Base-by-base conservation (phyloP, 2,329 filamentous ascomycete species). In the Coleophoma crateriformis region DNA sequence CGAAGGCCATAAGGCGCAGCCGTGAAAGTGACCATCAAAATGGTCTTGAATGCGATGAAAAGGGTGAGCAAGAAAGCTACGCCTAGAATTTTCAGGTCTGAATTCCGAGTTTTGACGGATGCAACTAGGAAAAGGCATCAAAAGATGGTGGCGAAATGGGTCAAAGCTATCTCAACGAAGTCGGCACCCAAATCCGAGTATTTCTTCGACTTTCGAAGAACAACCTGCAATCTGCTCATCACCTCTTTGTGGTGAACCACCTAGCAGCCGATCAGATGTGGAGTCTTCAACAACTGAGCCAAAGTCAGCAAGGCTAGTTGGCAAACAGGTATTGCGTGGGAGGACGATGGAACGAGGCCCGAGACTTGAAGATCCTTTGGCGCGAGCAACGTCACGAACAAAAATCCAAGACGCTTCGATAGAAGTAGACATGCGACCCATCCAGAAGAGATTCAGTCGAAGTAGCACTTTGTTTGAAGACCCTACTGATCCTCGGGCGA, bases 401-500 rank as follows among this genome's bases (percentile, higher is more conserved):
- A 45, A 54, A 40, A 51, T 45, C 43, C 45, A 52, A 20, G 55
- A 59, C 32, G 43, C 52, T 14, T 51, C 58, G 2, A 63, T 63
- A 38, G 57, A 63, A 45, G 38, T 62, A 8, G 58, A 64, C 52
- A 47, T 49, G 12, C 48, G 50, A 14, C 48, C 54, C 7, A 58
- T 64, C 5, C 39, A 50, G 10, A 59, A 54, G 38, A 56, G 57
- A 8, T 32, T 53, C 10, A 55, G 58, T 48, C 61, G 61, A 11
- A 65, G 61, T 40, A 59, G 52, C 45, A 63, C 60, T 3, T 56
- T 61, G 35, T 58, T 60, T 27, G 59, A 64, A 14, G 48, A 65
- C 37, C 61, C 61, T 7, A 49, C 44, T 3, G 59, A 62, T 53
- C 55, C 54, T 13, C 50, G 49, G 42, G 62, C 60, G 4, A 50